Evolutionary conservation across 805 yeast species (phyloP).

Genomic region (Barnettozyma wickerhamii): DNA sequence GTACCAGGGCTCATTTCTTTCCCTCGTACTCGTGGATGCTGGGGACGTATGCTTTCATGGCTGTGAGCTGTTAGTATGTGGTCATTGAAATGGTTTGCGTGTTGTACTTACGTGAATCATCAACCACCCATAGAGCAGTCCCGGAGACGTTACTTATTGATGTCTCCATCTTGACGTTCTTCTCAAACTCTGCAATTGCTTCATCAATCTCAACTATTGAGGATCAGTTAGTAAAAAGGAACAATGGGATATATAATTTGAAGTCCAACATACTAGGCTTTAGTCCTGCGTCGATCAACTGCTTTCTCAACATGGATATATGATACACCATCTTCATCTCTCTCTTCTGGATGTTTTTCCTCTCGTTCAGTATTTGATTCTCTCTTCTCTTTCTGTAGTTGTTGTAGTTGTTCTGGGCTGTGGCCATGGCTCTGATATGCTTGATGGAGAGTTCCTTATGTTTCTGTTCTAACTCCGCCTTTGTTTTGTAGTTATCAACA

Average conservation of each 20-base stretch:
- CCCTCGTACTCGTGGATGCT: conserved; percentile 57
- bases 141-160: conserved; percentile 53
- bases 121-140: conserved; percentile 55
- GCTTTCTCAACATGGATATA: conserved; percentile 59
- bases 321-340: conserved; percentile 63
- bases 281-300: conserved; percentile 49
- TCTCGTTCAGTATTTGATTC: conserved; percentile 46
- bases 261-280: conserved; percentile 46
- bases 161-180: conserved; percentile 52
- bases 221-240: conserved; percentile 10
- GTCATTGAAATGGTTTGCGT: too few species aligned
- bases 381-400: conserved; percentile 50
- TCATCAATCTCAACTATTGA: conserved; percentile 40
- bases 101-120: conserved; percentile 31
- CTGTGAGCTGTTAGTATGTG: conserved; percentile 17
- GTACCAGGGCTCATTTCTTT: conserved; percentile 27
- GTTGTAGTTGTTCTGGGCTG: conserved; percentile 43
- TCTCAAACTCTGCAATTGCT: conserved; percentile 52
- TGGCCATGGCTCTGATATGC: conserved; percentile 29
- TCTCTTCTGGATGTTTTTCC: conserved; percentile 41
- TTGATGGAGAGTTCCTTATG: conserved; percentile 29
- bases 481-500: conserved; percentile 43
- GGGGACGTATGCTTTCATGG: conserved; percentile 49
- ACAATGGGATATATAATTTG: too few species aligned
- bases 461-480: conserved; percentile 33